These are phyloP conservation scores for Eremothecium gossypii DNA, from an alignment of 1,139 yeast species.

Conservation along the genomic window DNA sequence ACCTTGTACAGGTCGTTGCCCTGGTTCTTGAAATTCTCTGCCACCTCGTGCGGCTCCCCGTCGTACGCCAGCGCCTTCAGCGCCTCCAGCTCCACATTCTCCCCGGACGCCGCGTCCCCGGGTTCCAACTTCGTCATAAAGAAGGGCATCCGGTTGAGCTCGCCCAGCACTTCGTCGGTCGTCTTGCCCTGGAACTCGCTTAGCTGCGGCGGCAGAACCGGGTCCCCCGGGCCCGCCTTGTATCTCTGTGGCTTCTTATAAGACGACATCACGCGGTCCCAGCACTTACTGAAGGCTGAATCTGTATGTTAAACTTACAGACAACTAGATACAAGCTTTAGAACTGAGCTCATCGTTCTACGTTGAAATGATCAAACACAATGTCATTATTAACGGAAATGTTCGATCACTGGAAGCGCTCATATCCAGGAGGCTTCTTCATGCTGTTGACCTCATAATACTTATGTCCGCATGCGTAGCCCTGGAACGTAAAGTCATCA, in stretches of 20 bases:
- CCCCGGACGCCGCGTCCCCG: constrained; percentile 69
- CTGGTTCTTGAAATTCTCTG: constrained; percentile 80
- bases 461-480: constrained; percentile 50
- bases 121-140: constrained; percentile 87
- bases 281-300: not conserved
- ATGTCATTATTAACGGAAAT: not conserved
- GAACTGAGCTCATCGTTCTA: not conserved
- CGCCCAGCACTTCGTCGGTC: constrained; percentile 68
- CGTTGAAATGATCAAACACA: not conserved
- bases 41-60: constrained; percentile 90
- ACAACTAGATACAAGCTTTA: not conserved
- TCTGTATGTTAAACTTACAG: constrained; percentile 1
- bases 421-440: constrained; percentile 2
- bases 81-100: constrained; percentile 72
- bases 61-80: constrained; percentile 86
- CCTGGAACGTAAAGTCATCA: constrained; percentile 59
- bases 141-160: constrained; percentile 78
- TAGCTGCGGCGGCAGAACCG: constrained; percentile 75
- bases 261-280: constrained; percentile 1
- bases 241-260: constrained; percentile 39
- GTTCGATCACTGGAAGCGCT: not conserved
- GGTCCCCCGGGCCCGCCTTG: constrained; percentile 69
- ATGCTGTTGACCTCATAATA: constrained; percentile 42
- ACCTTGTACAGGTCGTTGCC: constrained; percentile 80
- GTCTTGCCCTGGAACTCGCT: constrained; percentile 56